A percentile compares a stretch with the other conserved stretches of the same genome.
These are phyloP conservation scores for Entelexis paramagnoliae DNA, from an alignment of 1,139 yeast species.

Conservation along the genomic window DNA sequence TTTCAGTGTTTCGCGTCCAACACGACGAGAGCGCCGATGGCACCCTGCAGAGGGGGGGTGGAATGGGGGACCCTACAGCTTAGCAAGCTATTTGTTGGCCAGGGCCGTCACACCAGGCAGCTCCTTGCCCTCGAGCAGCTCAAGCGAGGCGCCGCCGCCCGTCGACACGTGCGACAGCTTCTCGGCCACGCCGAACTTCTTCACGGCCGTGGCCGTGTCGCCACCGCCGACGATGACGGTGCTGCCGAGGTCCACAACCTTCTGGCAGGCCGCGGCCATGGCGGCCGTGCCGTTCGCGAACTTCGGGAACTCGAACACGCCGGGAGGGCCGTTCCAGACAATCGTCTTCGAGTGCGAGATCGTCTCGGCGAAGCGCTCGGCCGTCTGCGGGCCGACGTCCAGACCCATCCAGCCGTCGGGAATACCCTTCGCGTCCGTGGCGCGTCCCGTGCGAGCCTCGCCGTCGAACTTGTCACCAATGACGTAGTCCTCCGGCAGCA, in stretches of 20 bases:
- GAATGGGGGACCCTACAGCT: not conserved
- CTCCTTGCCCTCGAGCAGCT: constrained; percentile 93
- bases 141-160: constrained; percentile 99
- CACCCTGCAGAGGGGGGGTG: too few relatives aligned
- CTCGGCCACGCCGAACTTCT: constrained; percentile 90
- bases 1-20: not conserved
- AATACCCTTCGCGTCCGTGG: constrained; percentile 78
- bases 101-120: constrained; percentile 94
- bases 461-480: constrained; percentile 88
- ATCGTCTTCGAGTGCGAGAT: constrained; percentile 90
- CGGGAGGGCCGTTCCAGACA: constrained; percentile 99
- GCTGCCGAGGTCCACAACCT: constrained; percentile 77
- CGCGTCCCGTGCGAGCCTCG: constrained; percentile 73
- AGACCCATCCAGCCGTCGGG: constrained; percentile 92
- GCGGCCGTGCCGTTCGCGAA: constrained; percentile 86
- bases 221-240: constrained; percentile 98
- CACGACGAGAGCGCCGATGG: not conserved
- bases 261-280: constrained; percentile 74
- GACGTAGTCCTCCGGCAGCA: constrained; percentile 86
- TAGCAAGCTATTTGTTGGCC: constrained; percentile 32
- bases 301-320: constrained; percentile 91
- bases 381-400: constrained; percentile 84
- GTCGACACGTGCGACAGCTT: constrained; percentile 95
- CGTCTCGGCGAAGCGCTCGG: constrained; percentile 62
- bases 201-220: constrained; percentile 98